Evolutionary conservation across 345 rosid species (phyloP).

Genomic region (Arabidopsis thaliana): TAIR10.1 NC_003074.8:18317001-18317500

Average conservation of each 20-base stretch:
- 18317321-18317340: slow-evolving; percentile 59
- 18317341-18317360: slow-evolving; percentile 97
- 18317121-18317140: neutral
- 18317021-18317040: slow-evolving; percentile 8
- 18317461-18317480: slow-evolving; percentile 39
- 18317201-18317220: neutral
- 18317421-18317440: slow-evolving; percentile 43
- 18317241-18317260: slow-evolving; percentile 60
- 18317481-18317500: slow-evolving; percentile 37
- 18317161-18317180: neutral
- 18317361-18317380: slow-evolving; percentile 87
- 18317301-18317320: slow-evolving; percentile 55
- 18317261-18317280: slow-evolving; percentile 53
- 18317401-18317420: slow-evolving; percentile 34
- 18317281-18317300: slow-evolving; percentile 66
- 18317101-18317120: neutral
- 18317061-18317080: slow-evolving; percentile 1
- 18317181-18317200: slow-evolving; percentile 28
- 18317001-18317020: neutral
- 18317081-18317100: neutral
- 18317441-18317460: slow-evolving; percentile 39
- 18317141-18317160: slow-evolving; percentile 25
- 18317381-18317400: slow-evolving; percentile 83
- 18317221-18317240: slow-evolving; percentile 68
- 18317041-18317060: neutral